These are phyloP conservation scores for Prunus mira DNA, from an alignment of 306 rosid genomes.

Conservation along the genomic window DNA sequence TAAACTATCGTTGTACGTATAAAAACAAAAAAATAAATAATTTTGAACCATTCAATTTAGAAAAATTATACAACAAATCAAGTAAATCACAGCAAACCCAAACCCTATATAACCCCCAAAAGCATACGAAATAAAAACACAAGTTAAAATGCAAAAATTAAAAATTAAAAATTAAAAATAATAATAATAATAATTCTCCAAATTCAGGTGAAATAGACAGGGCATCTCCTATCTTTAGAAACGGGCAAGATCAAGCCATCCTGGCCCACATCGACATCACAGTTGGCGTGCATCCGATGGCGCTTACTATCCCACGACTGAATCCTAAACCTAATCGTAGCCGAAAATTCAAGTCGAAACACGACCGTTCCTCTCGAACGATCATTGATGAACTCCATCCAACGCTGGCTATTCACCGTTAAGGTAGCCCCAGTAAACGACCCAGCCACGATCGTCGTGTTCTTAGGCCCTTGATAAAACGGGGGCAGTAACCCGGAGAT, in stretches of 20 bases:
- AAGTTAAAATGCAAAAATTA: neutral
- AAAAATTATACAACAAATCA: neutral
- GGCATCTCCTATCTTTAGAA: conserved; percentile 56
- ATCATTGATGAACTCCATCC: conserved; percentile 65
- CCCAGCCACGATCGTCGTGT: conserved; percentile 40
- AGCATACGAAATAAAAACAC: neutral
- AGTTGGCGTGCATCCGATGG: conserved; percentile 70
- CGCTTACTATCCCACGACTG: conserved; percentile 58
- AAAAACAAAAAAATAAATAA: neutral
- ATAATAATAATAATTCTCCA: neutral
- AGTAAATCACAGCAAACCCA: conserved; percentile 1
- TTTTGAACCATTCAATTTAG: neutral
- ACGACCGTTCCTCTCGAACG: conserved; percentile 51
- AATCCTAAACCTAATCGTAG: conserved; percentile 56
- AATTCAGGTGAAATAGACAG: conserved; percentile 61
- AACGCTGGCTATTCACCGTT: conserved; percentile 44
- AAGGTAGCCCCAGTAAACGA: conserved; percentile 45
- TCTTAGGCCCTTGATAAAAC: conserved; percentile 69
- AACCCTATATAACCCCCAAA: neutral
- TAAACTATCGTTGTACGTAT: too few species aligned
- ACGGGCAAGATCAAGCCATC: conserved; percentile 51
- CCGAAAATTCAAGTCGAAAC: conserved; percentile 57
- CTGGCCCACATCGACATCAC: conserved; percentile 61
- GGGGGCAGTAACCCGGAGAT: conserved; percentile 36
- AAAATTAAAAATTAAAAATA: neutral